Percentiles rank a stretch among this genome's conserved stretches.
Evolutionary conservation across 129 eudicot species (phyloP).

Genomic region (Kitagawia praeruptora): DNA sequence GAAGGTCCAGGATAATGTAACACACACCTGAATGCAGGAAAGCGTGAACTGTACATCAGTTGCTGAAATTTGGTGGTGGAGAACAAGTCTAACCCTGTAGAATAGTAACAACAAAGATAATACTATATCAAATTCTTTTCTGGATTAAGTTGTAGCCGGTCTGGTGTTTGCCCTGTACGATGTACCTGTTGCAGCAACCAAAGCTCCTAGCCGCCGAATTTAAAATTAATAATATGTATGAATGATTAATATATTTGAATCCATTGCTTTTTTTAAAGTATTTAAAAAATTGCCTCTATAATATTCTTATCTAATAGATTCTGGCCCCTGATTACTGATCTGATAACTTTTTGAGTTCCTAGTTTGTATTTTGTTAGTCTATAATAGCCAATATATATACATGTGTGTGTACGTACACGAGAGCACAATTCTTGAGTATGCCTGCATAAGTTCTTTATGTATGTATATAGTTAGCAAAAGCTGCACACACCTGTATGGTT

Average conservation of each 20-base stretch:
- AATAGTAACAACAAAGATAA: background rate
- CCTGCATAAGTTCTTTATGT: too few relatives aligned
- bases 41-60: slow-evolving; percentile 69
- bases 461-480: background rate
- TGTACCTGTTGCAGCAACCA: background rate
- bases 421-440: too few relatives aligned
- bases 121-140: background rate
- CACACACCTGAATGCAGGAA: slow-evolving; percentile 67
- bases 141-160: background rate
- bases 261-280: too few relatives aligned
- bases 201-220: background rate
- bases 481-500: slow-evolving; percentile 52
- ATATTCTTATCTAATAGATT: too few relatives aligned
- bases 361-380: too few relatives aligned
- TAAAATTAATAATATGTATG: too few relatives aligned
- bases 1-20: background rate
- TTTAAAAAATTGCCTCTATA: too few relatives aligned
- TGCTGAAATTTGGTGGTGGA: slow-evolving; percentile 89
- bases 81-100: slow-evolving; percentile 62
- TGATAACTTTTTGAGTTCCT: too few relatives aligned
- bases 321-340: too few relatives aligned
- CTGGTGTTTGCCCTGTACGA: background rate
- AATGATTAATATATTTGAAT: too few relatives aligned
- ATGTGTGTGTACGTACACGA: too few relatives aligned
- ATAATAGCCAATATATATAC: too few relatives aligned